Evolutionary conservation across 2,329 filamentous ascomycete genomes (phyloP), one percentile per base, ranked within the genome.

Genomic region (Xylaria sp.): DNA sequence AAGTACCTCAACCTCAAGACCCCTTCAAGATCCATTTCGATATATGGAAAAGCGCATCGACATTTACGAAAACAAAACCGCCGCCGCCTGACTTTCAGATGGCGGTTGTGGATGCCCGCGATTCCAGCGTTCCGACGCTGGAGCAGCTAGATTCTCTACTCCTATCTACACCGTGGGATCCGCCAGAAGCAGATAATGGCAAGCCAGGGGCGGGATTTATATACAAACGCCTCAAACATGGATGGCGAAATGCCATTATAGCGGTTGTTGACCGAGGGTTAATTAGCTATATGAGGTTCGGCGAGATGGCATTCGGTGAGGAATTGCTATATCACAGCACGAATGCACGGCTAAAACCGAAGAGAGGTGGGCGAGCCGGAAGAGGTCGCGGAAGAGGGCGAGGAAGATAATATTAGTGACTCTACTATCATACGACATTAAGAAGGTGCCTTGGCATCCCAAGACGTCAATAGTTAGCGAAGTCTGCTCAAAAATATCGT

Each of bases 241-340:
- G 94, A 1, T 90, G 91, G 78, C 88, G 93, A 72, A 96, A 93
- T 79, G 92, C 96, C 38, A 84, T 97, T 40, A 79, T 99, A 28
- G 96, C 94, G 0, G 88, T 98, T 2, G 94, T 97, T 40, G 96
- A 98, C 78, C 88, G 93, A 71, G 96, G 96, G 0, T 86, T 98
- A 26, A 91, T 94, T 54, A 98, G 95, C 79, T 98, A 95, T 78
- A 84, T 97, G 75, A 85, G 92, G 28, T 86, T 97, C 67, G 89
- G 88, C 1, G 94, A 98, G 82, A 90, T 89, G 11, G 90, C 90
- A 0, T 97, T 97, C 80, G 90, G 86, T 0, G 87, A 89, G 70
- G 93, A 97, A 79, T 88, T 82, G 78, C 76, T 97, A 44, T 93
- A 89, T 75, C 88, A 90, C 76, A 81, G 88, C 60, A 85, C 86